A percentile compares a stretch with the other conserved stretches of the same genome.
These are phyloP conservation scores for Solanum lignicaule DNA, from an alignment of 257 asterid species.

Conservation along the genomic window DNA sequence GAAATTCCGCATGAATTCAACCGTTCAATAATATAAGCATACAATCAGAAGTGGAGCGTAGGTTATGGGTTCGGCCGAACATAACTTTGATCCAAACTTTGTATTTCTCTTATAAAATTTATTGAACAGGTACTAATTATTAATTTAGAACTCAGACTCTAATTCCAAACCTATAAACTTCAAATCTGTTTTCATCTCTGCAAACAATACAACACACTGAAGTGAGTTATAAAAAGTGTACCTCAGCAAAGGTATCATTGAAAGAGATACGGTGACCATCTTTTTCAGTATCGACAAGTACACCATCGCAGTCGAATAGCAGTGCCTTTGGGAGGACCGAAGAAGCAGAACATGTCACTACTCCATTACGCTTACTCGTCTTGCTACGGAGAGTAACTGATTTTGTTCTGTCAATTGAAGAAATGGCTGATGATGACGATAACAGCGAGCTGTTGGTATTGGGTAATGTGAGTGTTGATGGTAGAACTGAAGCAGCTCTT, in stretches of 20 bases:
- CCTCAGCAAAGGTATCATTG: slow-evolving; percentile 90
- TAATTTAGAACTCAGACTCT: not conserved
- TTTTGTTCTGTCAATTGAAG: not conserved
- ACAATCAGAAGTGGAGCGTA: not conserved
- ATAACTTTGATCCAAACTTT: not conserved
- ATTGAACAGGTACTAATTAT: not conserved
- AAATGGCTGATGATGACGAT: not conserved
- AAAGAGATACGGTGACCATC: slow-evolving; percentile 96
- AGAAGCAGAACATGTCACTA: slow-evolving; percentile 35
- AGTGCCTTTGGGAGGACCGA: slow-evolving; percentile 66
- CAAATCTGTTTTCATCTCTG: not conserved
- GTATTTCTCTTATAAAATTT: not conserved
- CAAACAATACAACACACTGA: not conserved
- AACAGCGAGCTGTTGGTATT: not conserved
- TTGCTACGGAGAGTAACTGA: not conserved
- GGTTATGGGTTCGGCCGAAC: not conserved
- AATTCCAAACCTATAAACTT: not conserved
- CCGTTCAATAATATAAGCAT: not conserved
- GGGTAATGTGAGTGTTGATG: not conserved
- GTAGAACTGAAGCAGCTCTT: not conserved
- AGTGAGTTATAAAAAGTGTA: not conserved
- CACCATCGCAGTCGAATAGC: slow-evolving; percentile 94
- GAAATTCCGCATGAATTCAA: not conserved
- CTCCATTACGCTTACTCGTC: not conserved
- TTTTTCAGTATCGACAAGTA: slow-evolving; percentile 94